Percentiles rank a stretch among this genome's conserved stretches.
Evolutionary conservation across 352 stramenopile genomes (phyloP).

Genomic region (Saprolegnia parasitica): DNA sequence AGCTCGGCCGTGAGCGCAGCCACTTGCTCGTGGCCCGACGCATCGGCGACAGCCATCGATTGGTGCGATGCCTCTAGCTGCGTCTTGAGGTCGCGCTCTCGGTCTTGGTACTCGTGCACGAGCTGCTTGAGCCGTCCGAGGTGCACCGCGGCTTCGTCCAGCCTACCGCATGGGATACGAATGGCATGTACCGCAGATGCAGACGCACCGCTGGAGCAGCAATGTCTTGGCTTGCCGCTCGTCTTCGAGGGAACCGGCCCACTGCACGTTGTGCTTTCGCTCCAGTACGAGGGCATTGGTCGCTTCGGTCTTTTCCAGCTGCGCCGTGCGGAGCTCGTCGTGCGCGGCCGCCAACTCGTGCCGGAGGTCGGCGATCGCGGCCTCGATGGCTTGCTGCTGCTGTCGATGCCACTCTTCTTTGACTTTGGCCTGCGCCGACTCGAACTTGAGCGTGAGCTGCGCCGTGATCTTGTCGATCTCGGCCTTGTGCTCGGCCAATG

Average conservation of each 20-base stretch:
- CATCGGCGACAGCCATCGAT: not conserved
- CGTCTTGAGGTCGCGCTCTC: not conserved
- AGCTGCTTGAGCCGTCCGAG: conserved; percentile 17
- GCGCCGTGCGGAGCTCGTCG: not conserved
- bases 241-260: not conserved
- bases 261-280: conserved; percentile 9
- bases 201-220: conserved; percentile 6
- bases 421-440: not conserved
- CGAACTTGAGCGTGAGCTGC: not conserved
- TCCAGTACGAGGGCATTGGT: not conserved
- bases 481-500: conserved; percentile 11
- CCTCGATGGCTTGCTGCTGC: not conserved
- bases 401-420: conserved; percentile 1
- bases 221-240: conserved; percentile 5
- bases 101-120: not conserved
- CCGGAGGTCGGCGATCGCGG: not conserved
- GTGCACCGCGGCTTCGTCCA: conserved; percentile 17
- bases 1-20: not conserved
- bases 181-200: not conserved
- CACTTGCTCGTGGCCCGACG: not conserved
- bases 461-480: conserved; percentile 14
- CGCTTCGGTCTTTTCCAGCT: not conserved
- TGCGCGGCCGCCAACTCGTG: not conserved
- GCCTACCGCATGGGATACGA: too few species aligned
- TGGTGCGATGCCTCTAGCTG: not conserved